Evolutionary conservation across 2,329 filamentous ascomycete genomes (phyloP), one percentile per base, ranked within the genome.

Genomic region (Aureobasidium melanogenum): DNA sequence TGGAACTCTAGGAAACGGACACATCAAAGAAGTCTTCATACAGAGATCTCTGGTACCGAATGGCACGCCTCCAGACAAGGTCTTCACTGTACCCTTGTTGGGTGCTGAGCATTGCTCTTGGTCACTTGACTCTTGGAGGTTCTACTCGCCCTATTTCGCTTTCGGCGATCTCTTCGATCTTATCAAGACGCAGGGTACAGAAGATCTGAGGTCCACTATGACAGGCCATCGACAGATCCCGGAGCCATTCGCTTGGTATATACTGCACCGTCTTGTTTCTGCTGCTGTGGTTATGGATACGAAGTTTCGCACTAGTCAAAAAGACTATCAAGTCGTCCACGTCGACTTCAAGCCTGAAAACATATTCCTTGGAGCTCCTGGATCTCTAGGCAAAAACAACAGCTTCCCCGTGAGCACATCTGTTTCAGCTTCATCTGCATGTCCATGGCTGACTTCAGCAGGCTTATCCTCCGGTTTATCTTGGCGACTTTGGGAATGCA

Each of bases 401-500:
- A 30, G 7, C 19, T 59, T 59, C 15, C 19, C 39, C 3, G 32
- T 28, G 2, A 24, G 10, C 3, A 2, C 14, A 36, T 36, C 2
- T 15, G 2, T 15, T 2, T 36, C 5, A 5, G 12, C 12, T 36
- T 36, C 3, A 36, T 36, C 32, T 43, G 19, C 12, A 43, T 14
- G 10, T 15, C 12, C 39, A 24, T 5, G 24, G 12, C 39, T 43
- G 4, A 43, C 19, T 43, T 36, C 14, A 15, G 1, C 39, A 43
- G 39, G 39, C 39, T 22, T 59, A 59, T 36, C 56, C 44, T 22
- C 43, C 44, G 9, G 44, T 24, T 12, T 59, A 59, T 30, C n/a
- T 59, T 15, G 56, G 43, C 9, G 56, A 59, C 12, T 59, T 59
- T 32, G 56, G 56, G 8, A 60, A 50, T 19, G 47, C 56, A 15